These are phyloP conservation scores for Tolypocladium nubicola DNA, from an alignment of 2,329 filamentous ascomycete species.

Conservation along the genomic window DNA sequence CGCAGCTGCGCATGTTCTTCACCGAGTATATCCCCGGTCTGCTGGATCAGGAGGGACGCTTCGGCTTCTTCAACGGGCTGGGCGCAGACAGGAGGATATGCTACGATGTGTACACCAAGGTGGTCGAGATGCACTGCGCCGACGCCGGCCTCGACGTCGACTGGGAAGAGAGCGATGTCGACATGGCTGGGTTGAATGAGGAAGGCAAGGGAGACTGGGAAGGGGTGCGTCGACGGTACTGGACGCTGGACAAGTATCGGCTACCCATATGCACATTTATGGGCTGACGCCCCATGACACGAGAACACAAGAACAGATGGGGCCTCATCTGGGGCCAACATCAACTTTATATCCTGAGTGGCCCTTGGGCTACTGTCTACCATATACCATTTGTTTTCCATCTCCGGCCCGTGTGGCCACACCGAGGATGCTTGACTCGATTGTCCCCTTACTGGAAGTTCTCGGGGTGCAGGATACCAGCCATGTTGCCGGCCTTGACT, in stretches of 20 bases:
- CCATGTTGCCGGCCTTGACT: constrained; percentile 50
- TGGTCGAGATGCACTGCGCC: constrained; percentile 81
- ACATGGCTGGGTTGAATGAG: constrained; percentile 52
- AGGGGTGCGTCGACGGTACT: constrained; percentile 80
- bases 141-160: constrained; percentile 85
- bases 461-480: constrained; percentile 54
- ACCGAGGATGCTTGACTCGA: neutral
- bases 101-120: constrained; percentile 91
- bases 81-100: constrained; percentile 87
- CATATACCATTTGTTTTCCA: constrained; percentile 11
- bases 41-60: constrained; percentile 60
- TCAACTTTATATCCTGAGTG: neutral
- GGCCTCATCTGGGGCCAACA: neutral
- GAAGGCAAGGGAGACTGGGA: constrained; percentile 71
- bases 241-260: constrained; percentile 71
- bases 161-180: constrained; percentile 70
- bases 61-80: constrained; percentile 84
- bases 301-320: neutral
- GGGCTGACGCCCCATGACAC: constrained; percentile 31
- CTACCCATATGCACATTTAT: constrained; percentile 67
- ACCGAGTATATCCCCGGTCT: constrained; percentile 75
- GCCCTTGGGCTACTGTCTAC: constrained; percentile 7
- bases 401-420: constrained; percentile 5
- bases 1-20: constrained; percentile 77
- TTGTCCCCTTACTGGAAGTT: constrained; percentile 34